A percentile compares a stretch with the other conserved stretches of the same genome.
phyloP scores from a whole-genome alignment of 2,329 filamentous ascomycete species.

The Colletotrichum sp. region DNA sequence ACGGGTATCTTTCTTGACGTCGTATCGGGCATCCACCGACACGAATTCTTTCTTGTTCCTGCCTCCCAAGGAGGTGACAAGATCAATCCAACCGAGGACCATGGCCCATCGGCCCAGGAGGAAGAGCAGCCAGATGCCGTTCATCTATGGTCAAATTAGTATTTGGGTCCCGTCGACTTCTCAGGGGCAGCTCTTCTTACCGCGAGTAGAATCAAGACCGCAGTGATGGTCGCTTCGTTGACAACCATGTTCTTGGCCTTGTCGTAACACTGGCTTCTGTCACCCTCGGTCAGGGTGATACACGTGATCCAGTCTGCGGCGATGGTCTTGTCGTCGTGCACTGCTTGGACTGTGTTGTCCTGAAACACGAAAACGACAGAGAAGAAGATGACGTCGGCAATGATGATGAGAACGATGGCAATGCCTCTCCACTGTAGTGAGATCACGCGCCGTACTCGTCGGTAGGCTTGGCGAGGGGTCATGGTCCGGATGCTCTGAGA shows the following conservation, averaged over 20 bases:
- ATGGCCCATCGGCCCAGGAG: constrained; percentile 86
- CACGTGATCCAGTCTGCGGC: constrained; percentile 75
- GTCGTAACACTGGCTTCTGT: constrained; percentile 71
- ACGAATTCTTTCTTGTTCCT: constrained; percentile 80
- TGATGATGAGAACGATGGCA: constrained; percentile 85
- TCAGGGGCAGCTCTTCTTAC: constrained; percentile 54
- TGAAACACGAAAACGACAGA: constrained; percentile 89
- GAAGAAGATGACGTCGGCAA: constrained; percentile 93
- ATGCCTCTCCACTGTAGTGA: constrained; percentile 95
- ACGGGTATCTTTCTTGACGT: constrained; percentile 66
- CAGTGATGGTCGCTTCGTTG: constrained; percentile 76
- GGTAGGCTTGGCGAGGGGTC: constrained; percentile 86
- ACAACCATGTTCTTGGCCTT: constrained; percentile 69
- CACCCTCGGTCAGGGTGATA: constrained; percentile 59
- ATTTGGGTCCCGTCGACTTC: neutral
- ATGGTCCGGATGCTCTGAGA: constrained; percentile 76
- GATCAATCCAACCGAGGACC: constrained; percentile 80
- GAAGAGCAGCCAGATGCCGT: constrained; percentile 84
- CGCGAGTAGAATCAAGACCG: constrained; percentile 82
- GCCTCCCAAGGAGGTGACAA: constrained; percentile 55
- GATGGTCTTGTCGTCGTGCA: constrained; percentile 56
- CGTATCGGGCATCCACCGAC: constrained; percentile 76
- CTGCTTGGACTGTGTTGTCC: constrained; percentile 71
- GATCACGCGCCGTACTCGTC: constrained; percentile 83
- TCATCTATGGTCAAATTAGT: constrained; percentile 57